phyloP scores from a whole-genome alignment of 2,329 filamentous ascomycete species.

The Emergomyces orientalis region DNA sequence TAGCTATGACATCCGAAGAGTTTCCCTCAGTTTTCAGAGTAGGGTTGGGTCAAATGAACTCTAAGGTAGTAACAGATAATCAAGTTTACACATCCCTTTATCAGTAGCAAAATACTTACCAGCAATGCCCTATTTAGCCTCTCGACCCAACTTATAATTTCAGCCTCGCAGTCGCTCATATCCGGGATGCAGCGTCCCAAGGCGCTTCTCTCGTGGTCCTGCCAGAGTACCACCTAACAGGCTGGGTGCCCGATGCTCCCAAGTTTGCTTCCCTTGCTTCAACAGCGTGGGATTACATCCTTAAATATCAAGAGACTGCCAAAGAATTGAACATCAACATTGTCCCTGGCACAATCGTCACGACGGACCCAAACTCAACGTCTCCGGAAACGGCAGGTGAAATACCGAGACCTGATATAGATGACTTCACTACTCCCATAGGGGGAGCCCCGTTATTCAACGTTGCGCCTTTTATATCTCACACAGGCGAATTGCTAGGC shows the following conservation, averaged over 20 bases:
- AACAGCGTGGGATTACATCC: conserved; percentile 42
- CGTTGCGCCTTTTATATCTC: conserved; percentile 46
- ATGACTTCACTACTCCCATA: not conserved
- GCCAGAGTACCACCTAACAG: conserved; percentile 48
- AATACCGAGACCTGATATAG: not conserved
- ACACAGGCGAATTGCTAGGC: conserved; percentile 41
- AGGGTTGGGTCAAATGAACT: not conserved
- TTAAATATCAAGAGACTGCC: conserved; percentile 44
- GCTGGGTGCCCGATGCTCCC: conserved; percentile 42
- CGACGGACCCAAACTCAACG: conserved; percentile 28
- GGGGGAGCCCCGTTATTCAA: conserved; percentile 37
- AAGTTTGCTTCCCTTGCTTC: conserved; percentile 38
- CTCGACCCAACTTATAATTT: conserved; percentile 5
- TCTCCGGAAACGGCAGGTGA: not conserved
- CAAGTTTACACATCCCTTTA: not conserved
- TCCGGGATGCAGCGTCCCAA: conserved; percentile 37
- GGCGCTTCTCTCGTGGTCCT: conserved; percentile 48
- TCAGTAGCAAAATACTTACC: not conserved
- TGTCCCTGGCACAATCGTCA: conserved; percentile 42
- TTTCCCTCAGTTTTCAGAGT: conserved; percentile 1
- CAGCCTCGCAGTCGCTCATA: conserved; percentile 29
- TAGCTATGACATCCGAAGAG: not conserved
- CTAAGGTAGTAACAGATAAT: not conserved
- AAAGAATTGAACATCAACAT: conserved; percentile 37
- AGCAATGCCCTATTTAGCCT: not conserved